Evolutionary conservation across 2,329 filamentous ascomycete species (phyloP).

Genomic region (Cladophialophora chaetospira): DNA sequence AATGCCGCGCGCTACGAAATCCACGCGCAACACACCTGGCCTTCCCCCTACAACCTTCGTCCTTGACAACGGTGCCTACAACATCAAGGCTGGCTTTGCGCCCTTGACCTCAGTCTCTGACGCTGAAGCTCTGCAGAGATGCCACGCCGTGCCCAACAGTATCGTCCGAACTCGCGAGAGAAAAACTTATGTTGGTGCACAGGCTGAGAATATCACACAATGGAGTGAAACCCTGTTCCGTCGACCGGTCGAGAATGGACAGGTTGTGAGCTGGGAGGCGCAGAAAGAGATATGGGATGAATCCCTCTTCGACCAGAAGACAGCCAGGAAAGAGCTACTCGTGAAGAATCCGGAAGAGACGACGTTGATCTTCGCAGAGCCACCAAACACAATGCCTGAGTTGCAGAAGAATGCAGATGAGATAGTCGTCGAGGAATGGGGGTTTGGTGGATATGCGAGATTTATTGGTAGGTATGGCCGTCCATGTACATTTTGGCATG

Average conservation of each 20-base stretch:
- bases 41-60: conserved; percentile 72
- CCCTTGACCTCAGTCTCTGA: conserved; percentile 47
- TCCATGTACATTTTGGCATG: neutral
- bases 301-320: conserved; percentile 73
- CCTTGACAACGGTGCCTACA: conserved; percentile 90
- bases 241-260: conserved; percentile 90
- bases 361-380: conserved; percentile 82
- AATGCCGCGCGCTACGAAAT: conserved; percentile 48
- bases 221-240: conserved; percentile 87
- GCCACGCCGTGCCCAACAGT: conserved; percentile 80
- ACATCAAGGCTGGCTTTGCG: conserved; percentile 83
- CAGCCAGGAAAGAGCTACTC: conserved; percentile 55
- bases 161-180: conserved; percentile 80
- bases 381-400: conserved; percentile 76
- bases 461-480: conserved; percentile 61
- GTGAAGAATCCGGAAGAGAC: conserved; percentile 70
- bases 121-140: conserved; percentile 49
- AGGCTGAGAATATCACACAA: conserved; percentile 77
- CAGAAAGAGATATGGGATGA: conserved; percentile 95
- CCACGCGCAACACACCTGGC: conserved; percentile 50
- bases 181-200: conserved; percentile 76
- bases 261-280: conserved; percentile 93
- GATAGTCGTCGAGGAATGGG: conserved; percentile 96
- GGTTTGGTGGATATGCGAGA: conserved; percentile 83
- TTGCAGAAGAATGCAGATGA: conserved; percentile 91